Conservation (phyloP, 2,329 filamentous ascomycete species). For the Dactylellina sp. region DNA sequence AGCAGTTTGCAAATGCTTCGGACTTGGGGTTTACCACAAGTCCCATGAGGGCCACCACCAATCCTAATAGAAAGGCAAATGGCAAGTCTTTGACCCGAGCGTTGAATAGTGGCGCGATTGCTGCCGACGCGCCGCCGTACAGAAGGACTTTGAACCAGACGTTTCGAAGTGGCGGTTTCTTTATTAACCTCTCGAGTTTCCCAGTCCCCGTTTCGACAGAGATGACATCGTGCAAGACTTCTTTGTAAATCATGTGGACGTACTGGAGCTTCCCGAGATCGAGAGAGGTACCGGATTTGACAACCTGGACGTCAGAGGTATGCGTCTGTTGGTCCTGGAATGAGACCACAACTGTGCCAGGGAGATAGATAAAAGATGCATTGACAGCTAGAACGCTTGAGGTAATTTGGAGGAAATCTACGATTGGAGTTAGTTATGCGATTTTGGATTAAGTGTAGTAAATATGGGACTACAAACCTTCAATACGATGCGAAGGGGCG, state of each 20-base stretch:
- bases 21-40: slow-evolving; percentile 80
- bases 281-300: slow-evolving; percentile 76
- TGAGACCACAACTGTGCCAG: slow-evolving; percentile 92
- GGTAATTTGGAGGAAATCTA: slow-evolving; percentile 86
- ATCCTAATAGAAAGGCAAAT: slow-evolving; percentile 79
- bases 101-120: slow-evolving; percentile 82
- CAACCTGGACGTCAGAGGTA: slow-evolving; percentile 82
- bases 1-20: slow-evolving; percentile 76
- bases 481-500: slow-evolving; percentile 62
- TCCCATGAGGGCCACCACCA: slow-evolving; percentile 78
- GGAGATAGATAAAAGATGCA: slow-evolving; percentile 88
- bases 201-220: slow-evolving; percentile 77
- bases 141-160: slow-evolving; percentile 69
- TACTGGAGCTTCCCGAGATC: slow-evolving; percentile 80
- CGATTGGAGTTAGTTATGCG: slow-evolving; percentile 1
- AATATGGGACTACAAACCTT: slow-evolving; percentile 69
- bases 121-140: slow-evolving; percentile 80
- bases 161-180: slow-evolving; percentile 47
- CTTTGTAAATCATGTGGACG: slow-evolving; percentile 81
- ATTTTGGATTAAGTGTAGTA: slow-evolving; percentile 1
- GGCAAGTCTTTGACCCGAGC: slow-evolving; percentile 82
- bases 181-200: slow-evolving; percentile 69
- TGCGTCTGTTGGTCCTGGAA: slow-evolving; percentile 82
- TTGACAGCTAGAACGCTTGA: slow-evolving; percentile 89
- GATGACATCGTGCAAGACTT: slow-evolving; percentile 79